Evolutionary conservation across 768 basidiomycete genomes (phyloP).

Genomic region (Tylopilus felleus): DNA sequence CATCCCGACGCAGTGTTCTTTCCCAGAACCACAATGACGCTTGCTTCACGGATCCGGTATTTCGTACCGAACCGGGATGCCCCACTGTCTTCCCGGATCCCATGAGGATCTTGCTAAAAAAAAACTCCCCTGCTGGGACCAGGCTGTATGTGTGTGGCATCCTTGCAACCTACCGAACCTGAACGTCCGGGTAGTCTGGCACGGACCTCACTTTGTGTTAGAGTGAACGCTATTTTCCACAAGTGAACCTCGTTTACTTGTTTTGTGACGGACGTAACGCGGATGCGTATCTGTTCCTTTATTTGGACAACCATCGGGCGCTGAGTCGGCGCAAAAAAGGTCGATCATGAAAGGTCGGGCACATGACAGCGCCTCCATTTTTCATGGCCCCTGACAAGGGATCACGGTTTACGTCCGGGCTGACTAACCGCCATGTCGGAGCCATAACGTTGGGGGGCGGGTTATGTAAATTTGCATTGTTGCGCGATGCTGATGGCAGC

Average conservation of each 20-base stretch:
- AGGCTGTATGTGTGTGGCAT: background rate
- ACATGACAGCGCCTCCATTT: conserved; percentile 19
- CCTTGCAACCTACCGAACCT: background rate
- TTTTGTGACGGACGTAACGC: background rate
- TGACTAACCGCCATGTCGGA: background rate
- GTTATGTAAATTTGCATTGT: background rate
- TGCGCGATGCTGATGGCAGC: background rate
- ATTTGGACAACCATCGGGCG: background rate
- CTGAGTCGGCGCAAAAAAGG: conserved; percentile 1
- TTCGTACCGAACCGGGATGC: conserved; percentile 2
- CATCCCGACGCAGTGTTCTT: conserved; percentile 3
- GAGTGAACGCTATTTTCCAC: background rate
- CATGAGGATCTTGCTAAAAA: background rate
- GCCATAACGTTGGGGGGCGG: background rate
- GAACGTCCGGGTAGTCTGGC: background rate
- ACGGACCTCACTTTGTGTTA: background rate
- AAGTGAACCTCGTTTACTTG: background rate
- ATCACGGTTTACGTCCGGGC: background rate
- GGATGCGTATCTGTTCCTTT: background rate
- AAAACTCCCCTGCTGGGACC: background rate
- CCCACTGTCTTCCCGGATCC: background rate
- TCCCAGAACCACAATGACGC: conserved; percentile 5
- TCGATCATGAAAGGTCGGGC: conserved; percentile 24
- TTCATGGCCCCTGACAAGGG: background rate
- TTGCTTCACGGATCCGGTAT: background rate